phyloP scores from a whole-genome alignment of 805 yeast species.

The Yarrowia sp. region DNA sequence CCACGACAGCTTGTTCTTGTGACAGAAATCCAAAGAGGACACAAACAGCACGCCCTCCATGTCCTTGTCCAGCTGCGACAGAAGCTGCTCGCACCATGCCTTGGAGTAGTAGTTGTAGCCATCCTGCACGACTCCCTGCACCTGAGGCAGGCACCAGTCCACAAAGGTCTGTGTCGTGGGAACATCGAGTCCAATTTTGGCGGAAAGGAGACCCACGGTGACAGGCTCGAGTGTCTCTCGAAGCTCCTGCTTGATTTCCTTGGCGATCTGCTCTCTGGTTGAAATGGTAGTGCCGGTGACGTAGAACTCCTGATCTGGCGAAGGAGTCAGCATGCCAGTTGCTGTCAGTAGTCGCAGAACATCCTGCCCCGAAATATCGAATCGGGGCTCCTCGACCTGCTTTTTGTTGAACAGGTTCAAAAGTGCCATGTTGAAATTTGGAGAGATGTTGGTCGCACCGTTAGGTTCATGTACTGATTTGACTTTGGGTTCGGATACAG shows the following conservation, averaged over 20 bases:
- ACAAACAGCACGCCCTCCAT: neutral
- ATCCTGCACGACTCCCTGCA: constrained; percentile 5
- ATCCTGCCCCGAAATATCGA: constrained; percentile 12
- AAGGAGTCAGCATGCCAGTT: neutral
- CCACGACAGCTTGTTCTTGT: constrained; percentile 17
- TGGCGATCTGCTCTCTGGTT: constrained; percentile 16
- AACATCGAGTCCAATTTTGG: constrained; percentile 2
- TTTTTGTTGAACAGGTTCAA: constrained; percentile 7
- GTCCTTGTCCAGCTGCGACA: neutral
- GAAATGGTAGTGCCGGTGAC: constrained; percentile 9
- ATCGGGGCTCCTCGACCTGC: neutral
- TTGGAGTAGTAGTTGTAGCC: constrained; percentile 11
- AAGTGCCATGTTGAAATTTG: constrained; percentile 13
- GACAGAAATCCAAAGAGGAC: constrained; percentile 3
- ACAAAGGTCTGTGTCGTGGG: constrained; percentile 10
- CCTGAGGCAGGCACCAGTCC: constrained; percentile 5
- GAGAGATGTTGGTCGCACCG: neutral
- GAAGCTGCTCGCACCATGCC: constrained; percentile 10
- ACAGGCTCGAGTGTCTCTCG: constrained; percentile 12
- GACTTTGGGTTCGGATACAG: neutral
- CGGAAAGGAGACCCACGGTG: constrained; percentile 4
- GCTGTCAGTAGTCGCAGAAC: constrained; percentile 10
- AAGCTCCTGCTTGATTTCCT: constrained; percentile 11
- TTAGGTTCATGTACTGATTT: neutral
- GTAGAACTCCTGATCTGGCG: constrained; percentile 15